Base-by-base conservation (phyloP, 2,329 filamentous ascomycete species). In the Monascus ruber region DNA sequence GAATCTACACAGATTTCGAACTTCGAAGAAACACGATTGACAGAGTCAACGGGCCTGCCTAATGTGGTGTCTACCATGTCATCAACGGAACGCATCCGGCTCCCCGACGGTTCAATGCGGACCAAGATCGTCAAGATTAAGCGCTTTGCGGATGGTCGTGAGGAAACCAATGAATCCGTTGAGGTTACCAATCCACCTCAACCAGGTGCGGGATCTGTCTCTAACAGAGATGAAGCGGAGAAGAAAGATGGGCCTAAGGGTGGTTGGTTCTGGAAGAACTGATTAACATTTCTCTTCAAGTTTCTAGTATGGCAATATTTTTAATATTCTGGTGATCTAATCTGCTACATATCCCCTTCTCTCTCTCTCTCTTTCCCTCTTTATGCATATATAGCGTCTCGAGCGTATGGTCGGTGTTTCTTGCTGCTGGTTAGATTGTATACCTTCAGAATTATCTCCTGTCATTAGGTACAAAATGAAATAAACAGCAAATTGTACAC, bases 61-160 rank as follows among this genome's bases (percentile, higher is more conserved):
- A 52, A 49, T 33, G 53, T 80, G 2, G 54, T 79, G 1, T 76
- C 74, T 0, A 76, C 73, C 1, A 58, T 75, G 33, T 77, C 72
- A 1, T 76, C 68, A 0, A 79, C 74, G 2, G 69, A 76, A 45
- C 71, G 72, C 3, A 69, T 64, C 4, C 69, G 68, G 2, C 59
- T 71, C 2, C 63, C 73, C 0, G 76, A 80, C 51, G 77, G 77
- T 8, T 73, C 71, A 0, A 59, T 77, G 2, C 71, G 72, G 6
- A 79, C 72, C 0, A 77, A 72, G 47, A 68, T 70, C 1, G 60
- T 76, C 6, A 58, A 76, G 10, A 79, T 74, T 45, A 74, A 72
- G 49, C 66, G 72, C 2, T 81, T 77, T 48, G 63, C 71, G 1
- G 75, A 80, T 58, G 77, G 77, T 0, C 64, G 68, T 3, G 76